Evolutionary conservation across 2,329 filamentous ascomycete genomes (phyloP), one percentile per base, ranked within the genome.

Genomic region (Leptographium wingfieldii): DNA sequence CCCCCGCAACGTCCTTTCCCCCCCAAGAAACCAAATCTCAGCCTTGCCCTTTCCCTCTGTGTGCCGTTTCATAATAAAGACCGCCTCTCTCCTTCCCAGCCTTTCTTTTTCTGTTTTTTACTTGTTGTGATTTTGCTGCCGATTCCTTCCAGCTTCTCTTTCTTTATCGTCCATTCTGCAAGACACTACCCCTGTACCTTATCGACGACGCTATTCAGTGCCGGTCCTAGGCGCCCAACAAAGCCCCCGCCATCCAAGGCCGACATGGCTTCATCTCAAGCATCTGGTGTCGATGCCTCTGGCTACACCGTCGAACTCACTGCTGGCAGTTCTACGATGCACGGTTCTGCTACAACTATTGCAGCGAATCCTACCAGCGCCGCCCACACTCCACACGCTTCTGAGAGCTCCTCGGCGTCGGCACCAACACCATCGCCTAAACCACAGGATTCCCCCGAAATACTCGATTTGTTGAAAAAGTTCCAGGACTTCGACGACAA

Each of bases 401-500:
- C 53, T 40, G n/a, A n/a, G 7, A 4, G 11, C 53, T 25, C 53
- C 7, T 35, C 53, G 33, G 5, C 46, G 31, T 19, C 27, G 14
- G 38, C 46, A 3, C 6, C 51, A 5, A 38, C 33, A 4, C 14
- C 11, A 22, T 9, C 25, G 33, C 33, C n/a, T 2, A 22, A 52
- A 19, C 12, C 54, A 27, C 35, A 29, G 12, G 12, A 0, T 25
- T 5, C 40, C 16, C 12, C 19, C 3, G 40, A 14, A 27, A 19
- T 12, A 4, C 55, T 33, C 9, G 10, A 5, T 25, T 9, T 48
- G 22, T 33, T 62, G 49, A 55, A 38, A 7, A 70, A 69, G 31
- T 83, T 84, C 64, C 65, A 69, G 25, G 70, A 84, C 66, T 81
- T 86, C 57, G 84, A 87, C 67, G 65, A 76, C 38, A 64, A 71